Base-by-base conservation (phyloP, 83 land plant species). In the Picea abies region DNA sequence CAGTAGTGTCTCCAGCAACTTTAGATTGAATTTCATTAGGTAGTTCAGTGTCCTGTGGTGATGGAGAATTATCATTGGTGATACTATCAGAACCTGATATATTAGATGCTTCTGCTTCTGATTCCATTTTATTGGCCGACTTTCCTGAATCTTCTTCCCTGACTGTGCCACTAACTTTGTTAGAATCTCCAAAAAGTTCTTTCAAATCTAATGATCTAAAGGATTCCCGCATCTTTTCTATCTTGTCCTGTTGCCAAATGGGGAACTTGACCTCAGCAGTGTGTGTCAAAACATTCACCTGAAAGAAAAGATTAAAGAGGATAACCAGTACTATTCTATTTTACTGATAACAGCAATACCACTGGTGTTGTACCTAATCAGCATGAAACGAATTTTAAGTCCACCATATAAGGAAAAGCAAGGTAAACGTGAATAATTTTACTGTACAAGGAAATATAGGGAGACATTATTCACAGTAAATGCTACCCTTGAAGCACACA, bases 211-310 rank as follows among this genome's bases (percentile, higher is more conserved):
- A 84, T 63, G 35, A 23, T 15, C 76, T 60, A 39, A 66, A 80
- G 77, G 68, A 70, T 22, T 70, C 83, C 75, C 62, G 76, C 78
- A 78, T 23, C 17, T 83, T 85, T 25, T 80, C 76, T 23, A 89
- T 81, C n/a, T 39, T 63, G 25, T 78, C 69, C 4, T 39, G 56
- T 81, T 89, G 87, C 81, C 73, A 79, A 12, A 63, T 29, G 9
- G 83, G 49, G 80, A 85, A 68, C 22, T 79, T 87, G 80, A 88
- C 85, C 69, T 89, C 86, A 44, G 86, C 60, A 20, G 88, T 80
- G 81, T 92, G 94, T 37, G 87, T 90, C 76, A 94, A 75, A 25
- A 94, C 86, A 88, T 94, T 94, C 41, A 94, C 90, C 97, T 94
- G 86, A 67, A 16, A 77, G 32, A 80, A 66, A 68, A 39, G 14